Evolutionary conservation across 352 stramenopile species (phyloP), one percentile per base, ranked within the genome.

Genomic region (Phytophthora tentaculata): DNA sequence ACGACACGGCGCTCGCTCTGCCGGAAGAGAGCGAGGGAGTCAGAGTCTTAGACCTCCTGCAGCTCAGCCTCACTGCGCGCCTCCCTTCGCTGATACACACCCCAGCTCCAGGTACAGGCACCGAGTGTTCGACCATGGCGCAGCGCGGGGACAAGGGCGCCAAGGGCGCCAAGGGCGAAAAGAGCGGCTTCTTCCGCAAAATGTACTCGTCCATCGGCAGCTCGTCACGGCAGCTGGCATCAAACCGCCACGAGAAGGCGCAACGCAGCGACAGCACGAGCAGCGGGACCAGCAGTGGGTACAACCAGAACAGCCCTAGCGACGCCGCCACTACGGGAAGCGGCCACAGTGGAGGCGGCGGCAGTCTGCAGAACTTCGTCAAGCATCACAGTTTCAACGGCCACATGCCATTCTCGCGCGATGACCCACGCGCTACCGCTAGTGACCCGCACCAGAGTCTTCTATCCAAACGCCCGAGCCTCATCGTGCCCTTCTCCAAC

Each of bases 331-430:
- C 67, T 24, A 83, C 67, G 26, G 57, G 56, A 13, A 81, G 73
- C 66, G 74, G 77, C 54, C 69, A 77, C 51, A 69, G 23, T 48
- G 47, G 56, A 35, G 50, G 61, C 14, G 61, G 44, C 50, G 61
- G 44, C 50, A 60, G 72, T 0, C 60, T 82, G 26, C 74, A 83
- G 23, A 64, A 66, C 47, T 75, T 76, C 32, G 76, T 76, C 48
- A 88, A 88, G 56, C 79, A 91, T 63, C 78, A 91, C 79, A 91
- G 80, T 59, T 91, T 93, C 47, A 93, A 79, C 57, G 83, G 81
- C 39, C 79, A 89, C 61, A 56, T 90, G 56, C 79, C 83, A 52
- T 93, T 93, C 77, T 74, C 71, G 28, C 64, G 85, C 39, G 69
- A 76, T 47, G 71, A 73, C 6, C 71, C 64, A 28, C 62, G 35